Conservation (phyloP, 169 alveolate genomes). For the Eimeria falciformis region DNA sequence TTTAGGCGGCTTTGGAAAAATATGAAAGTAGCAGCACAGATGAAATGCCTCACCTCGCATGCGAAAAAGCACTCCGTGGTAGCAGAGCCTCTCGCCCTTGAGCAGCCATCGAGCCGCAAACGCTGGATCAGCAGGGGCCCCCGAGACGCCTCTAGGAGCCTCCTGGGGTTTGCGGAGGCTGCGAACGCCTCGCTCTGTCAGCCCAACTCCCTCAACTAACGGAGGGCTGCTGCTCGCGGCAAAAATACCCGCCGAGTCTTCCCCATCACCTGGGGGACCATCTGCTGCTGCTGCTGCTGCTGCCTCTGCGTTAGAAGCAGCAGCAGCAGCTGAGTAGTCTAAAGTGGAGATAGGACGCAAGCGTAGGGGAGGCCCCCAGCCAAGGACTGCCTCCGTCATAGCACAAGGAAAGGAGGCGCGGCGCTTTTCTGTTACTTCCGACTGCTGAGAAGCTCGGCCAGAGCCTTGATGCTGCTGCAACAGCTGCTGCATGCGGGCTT, state of each 20-base stretch:
- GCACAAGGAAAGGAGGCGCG: slow-evolving; percentile 17
- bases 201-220: not conserved
- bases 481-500: not conserved
- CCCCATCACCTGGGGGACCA: not conserved
- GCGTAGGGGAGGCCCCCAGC: slow-evolving; percentile 68
- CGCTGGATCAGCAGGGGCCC: slow-evolving; percentile 13
- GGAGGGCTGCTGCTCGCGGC: slow-evolving; percentile 5
- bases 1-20: no score
- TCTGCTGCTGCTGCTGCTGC: slow-evolving; percentile 4
- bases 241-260: not conserved
- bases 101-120: slow-evolving; percentile 29
- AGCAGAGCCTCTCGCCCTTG: slow-evolving; percentile 46
- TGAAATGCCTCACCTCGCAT: slow-evolving; percentile 26
- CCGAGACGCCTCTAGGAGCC: not conserved
- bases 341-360: slow-evolving; percentile 34
- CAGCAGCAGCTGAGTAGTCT: slow-evolving; percentile 8
- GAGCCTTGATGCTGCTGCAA: not conserved
- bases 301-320: not conserved
- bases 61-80: slow-evolving; percentile 60
- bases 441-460: not conserved
- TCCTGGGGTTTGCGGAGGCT: slow-evolving; percentile 7
- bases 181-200: not conserved
- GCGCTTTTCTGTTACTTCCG: slow-evolving; percentile 18
- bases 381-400: slow-evolving; percentile 66
- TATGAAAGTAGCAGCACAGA: no score